Percentiles rank a stretch among this genome's conserved stretches.
These are phyloP conservation scores for Rhizopus delemar DNA, from an alignment of 371 early-diverging fungal species.

Conservation along the genomic window DNA sequence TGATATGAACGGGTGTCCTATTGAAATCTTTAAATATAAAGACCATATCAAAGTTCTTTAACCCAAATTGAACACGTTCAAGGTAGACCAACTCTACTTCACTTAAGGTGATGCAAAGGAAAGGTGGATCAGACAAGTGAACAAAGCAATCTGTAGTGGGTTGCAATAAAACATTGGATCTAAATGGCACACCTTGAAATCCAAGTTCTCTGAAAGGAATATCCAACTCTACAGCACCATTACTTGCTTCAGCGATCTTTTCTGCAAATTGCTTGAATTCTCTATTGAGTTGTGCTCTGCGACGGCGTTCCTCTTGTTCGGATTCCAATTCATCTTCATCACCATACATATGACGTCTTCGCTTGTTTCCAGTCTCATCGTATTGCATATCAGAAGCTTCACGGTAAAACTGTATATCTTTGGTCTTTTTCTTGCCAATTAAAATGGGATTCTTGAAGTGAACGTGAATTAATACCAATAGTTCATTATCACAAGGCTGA, in stretches of 20 bases:
- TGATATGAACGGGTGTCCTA: constrained; percentile 91
- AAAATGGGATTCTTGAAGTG: constrained; percentile 97
- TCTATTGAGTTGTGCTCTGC: constrained; percentile 86
- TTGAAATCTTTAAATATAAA: constrained; percentile 97
- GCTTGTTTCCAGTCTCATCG: constrained; percentile 97
- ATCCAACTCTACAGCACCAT: constrained; percentile 88
- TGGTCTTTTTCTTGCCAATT: constrained; percentile 97
- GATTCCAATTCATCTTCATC: constrained; percentile 97
- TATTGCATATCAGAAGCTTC: constrained; percentile 94
- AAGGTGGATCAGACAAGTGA: constrained; percentile 96
- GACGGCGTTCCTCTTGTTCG: constrained; percentile 92
- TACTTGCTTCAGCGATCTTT: constrained; percentile 85
- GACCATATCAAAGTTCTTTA: constrained; percentile 99
- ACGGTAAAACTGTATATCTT: constrained; percentile 99
- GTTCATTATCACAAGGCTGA: constrained; percentile 97
- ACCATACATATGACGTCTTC: constrained; percentile 89
- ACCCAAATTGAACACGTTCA: constrained; percentile 97
- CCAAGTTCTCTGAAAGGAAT: constrained; percentile 93
- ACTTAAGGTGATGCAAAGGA: constrained; percentile 88
- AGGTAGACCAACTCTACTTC: constrained; percentile 98
- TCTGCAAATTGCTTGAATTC: constrained; percentile 96
- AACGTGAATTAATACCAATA: constrained; percentile 93
- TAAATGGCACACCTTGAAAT: constrained; percentile 96
- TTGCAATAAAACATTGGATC: constrained; percentile 93
- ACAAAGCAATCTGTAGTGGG: constrained; percentile 98